phyloP scores from a whole-genome alignment of 768 basidiomycete genomes.

The Ephemerocybe angulata region DNA sequence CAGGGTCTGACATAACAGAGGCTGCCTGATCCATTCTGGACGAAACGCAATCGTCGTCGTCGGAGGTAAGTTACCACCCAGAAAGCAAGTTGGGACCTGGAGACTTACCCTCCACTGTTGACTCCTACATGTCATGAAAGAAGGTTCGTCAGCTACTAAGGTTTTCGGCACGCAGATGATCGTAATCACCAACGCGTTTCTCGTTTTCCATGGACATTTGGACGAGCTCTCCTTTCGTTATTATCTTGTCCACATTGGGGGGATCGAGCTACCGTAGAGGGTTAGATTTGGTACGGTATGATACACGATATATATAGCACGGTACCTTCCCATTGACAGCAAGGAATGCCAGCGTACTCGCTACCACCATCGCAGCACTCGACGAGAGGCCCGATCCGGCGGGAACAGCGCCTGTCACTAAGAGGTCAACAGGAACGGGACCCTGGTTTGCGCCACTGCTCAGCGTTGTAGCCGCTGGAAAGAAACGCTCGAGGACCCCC shows the following conservation, averaged over 20 bases:
- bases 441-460: neutral
- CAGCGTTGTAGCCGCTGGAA: conserved; percentile 25
- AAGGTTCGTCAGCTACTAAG: conserved; percentile 1
- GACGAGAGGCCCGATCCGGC: conserved; percentile 85
- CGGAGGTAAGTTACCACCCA: conserved; percentile 8
- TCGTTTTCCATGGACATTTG: conserved; percentile 82
- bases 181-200: conserved; percentile 62
- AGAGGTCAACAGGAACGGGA: conserved; percentile 64
- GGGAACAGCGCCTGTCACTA: conserved; percentile 81
- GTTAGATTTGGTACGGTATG: neutral
- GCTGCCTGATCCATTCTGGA: conserved; percentile 88
- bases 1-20: conserved; percentile 70
- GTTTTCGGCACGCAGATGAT: neutral
- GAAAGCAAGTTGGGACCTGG: neutral
- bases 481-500: conserved; percentile 69
- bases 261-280: neutral
- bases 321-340: conserved; percentile 71
- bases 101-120: conserved; percentile 69
- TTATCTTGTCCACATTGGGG: no score
- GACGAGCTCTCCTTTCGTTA: conserved; percentile 72
- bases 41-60: neutral
- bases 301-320: neutral
- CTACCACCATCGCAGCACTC: conserved; percentile 88
- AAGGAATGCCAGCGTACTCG: conserved; percentile 77
- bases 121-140: conserved; percentile 38